Conservation (phyloP, 2,329 filamentous ascomycete species). For the Claviceps digitariae region DNA sequence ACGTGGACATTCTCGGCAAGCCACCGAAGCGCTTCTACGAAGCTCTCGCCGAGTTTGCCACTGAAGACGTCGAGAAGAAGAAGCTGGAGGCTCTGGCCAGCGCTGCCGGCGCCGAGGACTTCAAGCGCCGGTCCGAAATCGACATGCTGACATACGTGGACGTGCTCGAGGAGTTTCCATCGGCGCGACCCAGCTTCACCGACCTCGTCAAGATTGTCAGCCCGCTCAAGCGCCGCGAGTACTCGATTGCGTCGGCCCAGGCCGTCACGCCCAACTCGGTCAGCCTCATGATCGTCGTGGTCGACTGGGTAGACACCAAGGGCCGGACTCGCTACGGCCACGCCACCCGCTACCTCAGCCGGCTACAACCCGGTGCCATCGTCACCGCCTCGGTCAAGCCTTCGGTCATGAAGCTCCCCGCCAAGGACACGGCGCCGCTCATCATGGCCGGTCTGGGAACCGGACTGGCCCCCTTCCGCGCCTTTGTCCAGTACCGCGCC, state of each 20-base stretch:
- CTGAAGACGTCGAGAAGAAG: constrained; percentile 68
- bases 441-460: constrained; percentile 99
- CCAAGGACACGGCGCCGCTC: constrained; percentile 74
- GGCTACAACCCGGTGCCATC: constrained; percentile 58
- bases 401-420: constrained; percentile 96
- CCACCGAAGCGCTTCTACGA: constrained; percentile 98
- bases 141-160: constrained; percentile 89
- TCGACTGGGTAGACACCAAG: constrained; percentile 82
- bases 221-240: constrained; percentile 92
- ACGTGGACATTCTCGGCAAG: constrained; percentile 91
- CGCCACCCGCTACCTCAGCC: constrained; percentile 78
- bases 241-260: constrained; percentile 97
- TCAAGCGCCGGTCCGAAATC: constrained; percentile 83
- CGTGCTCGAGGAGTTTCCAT: constrained; percentile 76
- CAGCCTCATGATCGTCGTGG: constrained; percentile 90
- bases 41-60: constrained; percentile 71
- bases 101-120: constrained; percentile 70
- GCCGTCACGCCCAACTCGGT: constrained; percentile 85
- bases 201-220: constrained; percentile 78
- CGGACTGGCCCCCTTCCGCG: constrained; percentile 95
- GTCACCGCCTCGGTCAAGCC: constrained; percentile 94
- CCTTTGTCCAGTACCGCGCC: constrained; percentile 94
- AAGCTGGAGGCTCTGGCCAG: constrained; percentile 64
- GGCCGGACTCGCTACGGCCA: constrained; percentile 87
- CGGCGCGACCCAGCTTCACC: constrained; percentile 76